These are phyloP conservation scores for Gracilariopsis chorda DNA, from an alignment of 23 red algal genomes.

Conservation along the genomic window DNA sequence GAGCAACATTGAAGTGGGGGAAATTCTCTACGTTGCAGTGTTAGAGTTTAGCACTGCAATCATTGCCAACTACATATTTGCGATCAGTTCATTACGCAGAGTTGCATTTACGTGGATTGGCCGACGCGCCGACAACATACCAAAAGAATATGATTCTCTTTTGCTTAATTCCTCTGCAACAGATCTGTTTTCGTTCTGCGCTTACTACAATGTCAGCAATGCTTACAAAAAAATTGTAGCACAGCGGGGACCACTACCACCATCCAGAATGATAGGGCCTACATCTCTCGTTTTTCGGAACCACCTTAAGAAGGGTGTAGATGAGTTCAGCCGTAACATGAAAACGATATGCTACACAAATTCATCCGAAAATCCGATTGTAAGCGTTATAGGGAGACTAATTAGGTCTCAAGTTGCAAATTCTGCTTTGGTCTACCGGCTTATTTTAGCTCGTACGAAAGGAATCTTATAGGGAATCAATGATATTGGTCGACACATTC, in stretches of 20 bases:
- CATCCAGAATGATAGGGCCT: not conserved
- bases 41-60: too few species aligned
- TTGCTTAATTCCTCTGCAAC: not conserved
- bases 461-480: not conserved
- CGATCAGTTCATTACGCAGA: too few species aligned
- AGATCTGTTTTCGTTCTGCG: not conserved
- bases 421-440: not conserved
- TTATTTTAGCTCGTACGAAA: not conserved
- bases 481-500: not conserved
- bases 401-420: not conserved
- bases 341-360: not conserved
- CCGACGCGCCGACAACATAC: too few species aligned
- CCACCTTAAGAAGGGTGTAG: not conserved
- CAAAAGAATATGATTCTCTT: too few species aligned
- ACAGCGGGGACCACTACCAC: not conserved
- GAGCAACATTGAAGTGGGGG: too few species aligned
- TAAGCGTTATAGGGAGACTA: not conserved
- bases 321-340: not conserved
- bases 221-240: not conserved
- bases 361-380: conserved; percentile 4
- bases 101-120: too few species aligned
- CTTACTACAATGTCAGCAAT: not conserved
- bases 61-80: too few species aligned
- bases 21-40: too few species aligned
- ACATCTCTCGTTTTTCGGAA: conserved; percentile 1